These are phyloP conservation scores for Sphagnum tenellum DNA, from an alignment of 225 moss, liverwort and hornwort genomes.

Conservation along the genomic window DNA sequence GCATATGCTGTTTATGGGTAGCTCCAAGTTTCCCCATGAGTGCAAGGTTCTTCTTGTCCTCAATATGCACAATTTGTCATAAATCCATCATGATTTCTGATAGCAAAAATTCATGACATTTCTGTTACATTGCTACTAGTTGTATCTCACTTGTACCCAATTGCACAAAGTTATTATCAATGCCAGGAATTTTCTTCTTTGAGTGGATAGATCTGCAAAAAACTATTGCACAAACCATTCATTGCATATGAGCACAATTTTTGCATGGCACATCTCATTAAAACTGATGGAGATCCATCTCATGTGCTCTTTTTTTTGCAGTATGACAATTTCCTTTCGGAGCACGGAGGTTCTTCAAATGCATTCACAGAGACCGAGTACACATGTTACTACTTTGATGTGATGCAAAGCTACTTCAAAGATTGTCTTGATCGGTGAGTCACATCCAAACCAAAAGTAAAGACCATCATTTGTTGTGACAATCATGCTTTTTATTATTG, in stretches of 20 bases:
- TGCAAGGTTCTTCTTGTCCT: constrained; percentile 22
- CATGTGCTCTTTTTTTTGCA: constrained; percentile 11
- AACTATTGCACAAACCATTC: too few relatives aligned
- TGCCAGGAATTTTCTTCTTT: too few relatives aligned
- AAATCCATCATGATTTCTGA: too few relatives aligned
- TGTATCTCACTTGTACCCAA: too few relatives aligned
- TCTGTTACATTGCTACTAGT: too few relatives aligned
- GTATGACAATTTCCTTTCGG: constrained; percentile 45
- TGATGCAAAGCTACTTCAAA: constrained; percentile 35
- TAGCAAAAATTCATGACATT: too few relatives aligned
- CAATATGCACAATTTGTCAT: too few relatives aligned
- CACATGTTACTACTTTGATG: constrained; percentile 55
- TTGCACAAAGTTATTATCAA: too few relatives aligned
- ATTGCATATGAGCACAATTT: too few relatives aligned
- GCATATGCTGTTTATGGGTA: constrained; percentile 61
- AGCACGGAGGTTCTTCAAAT: constrained; percentile 43
- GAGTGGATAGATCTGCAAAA: too few relatives aligned
- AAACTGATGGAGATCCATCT: too few relatives aligned
- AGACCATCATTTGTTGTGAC: not conserved
- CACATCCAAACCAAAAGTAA: not conserved
- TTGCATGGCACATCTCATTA: too few relatives aligned
- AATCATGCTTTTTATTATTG: not conserved
- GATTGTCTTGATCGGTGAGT: constrained; percentile 42
- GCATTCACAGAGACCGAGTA: constrained; percentile 54
- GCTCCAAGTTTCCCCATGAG: constrained; percentile 47